A percentile compares a stretch with the other conserved stretches of the same genome.
Evolutionary conservation across 768 basidiomycete genomes (phyloP).

Genomic region (Kwoniella sp.): DNA sequence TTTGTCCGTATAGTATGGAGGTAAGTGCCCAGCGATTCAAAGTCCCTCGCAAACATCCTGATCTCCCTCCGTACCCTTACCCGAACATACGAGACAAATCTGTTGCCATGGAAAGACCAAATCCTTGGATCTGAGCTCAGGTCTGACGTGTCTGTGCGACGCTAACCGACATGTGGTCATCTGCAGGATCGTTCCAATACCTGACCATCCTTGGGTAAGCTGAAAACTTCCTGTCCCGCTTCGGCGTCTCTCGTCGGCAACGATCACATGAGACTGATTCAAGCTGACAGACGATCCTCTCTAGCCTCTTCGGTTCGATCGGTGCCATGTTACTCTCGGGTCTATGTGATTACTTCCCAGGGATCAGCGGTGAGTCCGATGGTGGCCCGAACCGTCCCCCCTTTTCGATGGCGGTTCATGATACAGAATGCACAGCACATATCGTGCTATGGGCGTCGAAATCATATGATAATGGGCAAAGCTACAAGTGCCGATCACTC

Average conservation of each 20-base stretch:
- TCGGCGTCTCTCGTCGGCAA: too few relatives aligned
- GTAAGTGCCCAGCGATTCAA: slow-evolving; percentile 24
- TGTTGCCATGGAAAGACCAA: too few relatives aligned
- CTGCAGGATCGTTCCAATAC: slow-evolving; percentile 67
- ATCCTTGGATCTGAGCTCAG: too few relatives aligned
- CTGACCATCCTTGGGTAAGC: slow-evolving; percentile 76
- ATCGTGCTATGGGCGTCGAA: too few relatives aligned
- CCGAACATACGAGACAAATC: too few relatives aligned
- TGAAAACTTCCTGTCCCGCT: too few relatives aligned
- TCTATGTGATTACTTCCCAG: slow-evolving; percentile 59
- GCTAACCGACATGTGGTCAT: not conserved
- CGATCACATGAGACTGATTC: slow-evolving; percentile 41
- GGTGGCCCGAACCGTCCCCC: not conserved
- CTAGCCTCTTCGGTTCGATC: slow-evolving; percentile 58
- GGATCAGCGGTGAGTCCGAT: slow-evolving; percentile 52
- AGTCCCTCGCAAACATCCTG: too few relatives aligned
- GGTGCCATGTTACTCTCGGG: slow-evolving; percentile 59
- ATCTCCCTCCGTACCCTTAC: too few relatives aligned
- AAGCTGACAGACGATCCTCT: not conserved
- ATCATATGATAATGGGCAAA: too few relatives aligned
- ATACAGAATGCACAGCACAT: too few relatives aligned
- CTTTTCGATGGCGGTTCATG: not conserved
- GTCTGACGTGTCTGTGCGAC: not conserved
- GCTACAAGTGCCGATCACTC: too few relatives aligned
- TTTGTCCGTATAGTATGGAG: slow-evolving; percentile 42